phyloP scores from a whole-genome alignment of 768 basidiomycete genomes.

The Russula sp. region DNA sequence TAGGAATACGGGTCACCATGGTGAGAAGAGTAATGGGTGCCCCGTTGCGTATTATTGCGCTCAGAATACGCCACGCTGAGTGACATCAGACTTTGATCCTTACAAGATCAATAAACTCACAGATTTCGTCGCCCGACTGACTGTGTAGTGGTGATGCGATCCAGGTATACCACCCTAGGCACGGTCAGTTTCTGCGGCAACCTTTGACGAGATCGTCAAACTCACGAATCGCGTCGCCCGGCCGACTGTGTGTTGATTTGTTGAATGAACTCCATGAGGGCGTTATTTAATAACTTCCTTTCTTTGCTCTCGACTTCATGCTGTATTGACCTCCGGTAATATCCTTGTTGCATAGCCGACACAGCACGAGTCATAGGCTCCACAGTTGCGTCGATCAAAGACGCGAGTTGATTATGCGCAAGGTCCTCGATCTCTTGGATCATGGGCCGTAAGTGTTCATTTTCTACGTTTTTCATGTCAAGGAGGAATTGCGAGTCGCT shows the following conservation, averaged over 20 bases:
- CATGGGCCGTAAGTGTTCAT: background rate
- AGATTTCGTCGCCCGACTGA: background rate
- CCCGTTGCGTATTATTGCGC: background rate
- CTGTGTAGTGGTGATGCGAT: background rate
- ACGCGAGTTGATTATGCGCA: too few species aligned
- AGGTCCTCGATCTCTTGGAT: background rate
- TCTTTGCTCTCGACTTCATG: slow-evolving; percentile 5
- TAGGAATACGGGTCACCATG: background rate
- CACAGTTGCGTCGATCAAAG: too few species aligned
- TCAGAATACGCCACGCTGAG: background rate
- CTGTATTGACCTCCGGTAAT: background rate
- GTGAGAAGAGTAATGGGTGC: background rate
- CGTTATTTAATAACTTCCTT: background rate
- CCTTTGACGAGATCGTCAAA: background rate
- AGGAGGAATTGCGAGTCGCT: slow-evolving; percentile 15
- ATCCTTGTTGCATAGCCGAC: slow-evolving; percentile 6
- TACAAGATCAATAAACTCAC: background rate
- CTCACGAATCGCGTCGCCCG: too few species aligned
- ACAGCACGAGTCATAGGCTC: too few species aligned
- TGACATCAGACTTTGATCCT: background rate
- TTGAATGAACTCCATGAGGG: too few species aligned
- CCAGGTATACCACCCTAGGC: background rate
- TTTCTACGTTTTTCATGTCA: background rate
- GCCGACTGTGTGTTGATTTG: too few species aligned
- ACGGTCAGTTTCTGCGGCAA: background rate